Base-by-base conservation (phyloP, 2,329 filamentous ascomycete genomes). In the Alternaria alternata region DNA sequence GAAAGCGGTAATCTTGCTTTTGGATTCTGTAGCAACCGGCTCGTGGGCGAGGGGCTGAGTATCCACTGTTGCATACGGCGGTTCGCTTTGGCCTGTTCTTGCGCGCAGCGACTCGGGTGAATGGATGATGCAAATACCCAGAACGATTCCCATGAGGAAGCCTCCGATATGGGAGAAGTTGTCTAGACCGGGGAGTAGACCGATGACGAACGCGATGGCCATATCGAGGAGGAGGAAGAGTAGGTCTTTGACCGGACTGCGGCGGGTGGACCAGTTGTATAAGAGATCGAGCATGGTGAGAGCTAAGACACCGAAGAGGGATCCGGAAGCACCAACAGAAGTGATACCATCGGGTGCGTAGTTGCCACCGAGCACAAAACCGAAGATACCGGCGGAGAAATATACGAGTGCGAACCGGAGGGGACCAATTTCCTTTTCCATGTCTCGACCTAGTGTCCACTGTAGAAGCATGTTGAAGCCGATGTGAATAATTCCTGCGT, bases 161-260 rank as follows among this genome's bases (percentile, higher is more conserved):
- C 95, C 95, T 55, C 95, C 95, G 63, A 99, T 97, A 69, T 99
- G 95, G 16, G 92, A 92, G 78, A 98, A 99, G 79, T 99, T 99
- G 83, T 99, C 95, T 47, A 99, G 81, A 8, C 94, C 94, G 0
- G 95, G 95, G 1, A 99, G 85, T 4, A 99, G 85, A 34, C 95
- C 95, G 3, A 99, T 86, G 16, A 95, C 93, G 75, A 99, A 97
- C 0, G 93, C 93, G 66, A 99, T 93, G 66, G 89, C 82, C 63
- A 98, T 88, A 72, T 97, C 94, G 57, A 97, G 80, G 47, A 94
- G 64, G 76, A 98, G 91, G 78, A 96, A 96, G 54, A 92, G 81
- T n/a, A 99, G 82, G 71, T 98, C 95, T 67, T 91, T 91, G 77
- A 89, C 85, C 0, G 95, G 95, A 32, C 85, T 89, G 43, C 82